Percentiles rank a stretch among this genome's conserved stretches.
These are phyloP conservation scores for Phytophthora fragariaefolia DNA, from an alignment of 352 stramenopile species.

Conservation along the genomic window DNA sequence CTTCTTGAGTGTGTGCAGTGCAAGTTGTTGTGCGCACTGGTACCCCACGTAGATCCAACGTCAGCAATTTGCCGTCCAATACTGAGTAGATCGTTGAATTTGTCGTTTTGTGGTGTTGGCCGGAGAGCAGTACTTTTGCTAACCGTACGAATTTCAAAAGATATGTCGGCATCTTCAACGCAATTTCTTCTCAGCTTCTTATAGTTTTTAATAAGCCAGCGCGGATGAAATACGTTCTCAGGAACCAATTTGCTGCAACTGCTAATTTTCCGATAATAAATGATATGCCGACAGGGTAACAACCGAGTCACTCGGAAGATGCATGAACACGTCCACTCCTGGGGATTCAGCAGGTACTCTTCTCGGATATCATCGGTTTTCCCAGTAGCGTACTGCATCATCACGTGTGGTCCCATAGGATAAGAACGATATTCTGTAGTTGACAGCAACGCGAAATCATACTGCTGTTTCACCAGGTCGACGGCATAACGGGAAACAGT, in stretches of 20 bases:
- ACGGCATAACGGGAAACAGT: neutral
- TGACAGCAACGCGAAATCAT: neutral
- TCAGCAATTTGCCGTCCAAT: neutral
- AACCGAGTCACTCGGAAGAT: neutral
- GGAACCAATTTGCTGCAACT: neutral
- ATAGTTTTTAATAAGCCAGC: neutral
- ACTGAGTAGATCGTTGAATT: neutral
- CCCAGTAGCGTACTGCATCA: neutral
- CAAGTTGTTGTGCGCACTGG: neutral
- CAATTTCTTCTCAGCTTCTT: no score
- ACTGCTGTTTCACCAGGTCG: neutral
- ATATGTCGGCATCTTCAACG: no score
- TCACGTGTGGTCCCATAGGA: neutral
- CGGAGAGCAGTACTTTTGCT: neutral
- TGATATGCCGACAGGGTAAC: no score
- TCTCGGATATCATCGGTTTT: neutral
- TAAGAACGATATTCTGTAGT: neutral
- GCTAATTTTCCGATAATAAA: no score
- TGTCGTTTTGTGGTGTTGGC: neutral
- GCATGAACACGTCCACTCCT: neutral
- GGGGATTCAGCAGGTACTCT: neutral
- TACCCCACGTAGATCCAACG: neutral
- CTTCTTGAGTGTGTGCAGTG: no score
- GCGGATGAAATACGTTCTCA: neutral
- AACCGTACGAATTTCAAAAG: no score